Evolutionary conservation across 2,329 filamentous ascomycete species (phyloP), one percentile per base, ranked within the genome.

Genomic region (Pseudogymnoascus sp.): DNA sequence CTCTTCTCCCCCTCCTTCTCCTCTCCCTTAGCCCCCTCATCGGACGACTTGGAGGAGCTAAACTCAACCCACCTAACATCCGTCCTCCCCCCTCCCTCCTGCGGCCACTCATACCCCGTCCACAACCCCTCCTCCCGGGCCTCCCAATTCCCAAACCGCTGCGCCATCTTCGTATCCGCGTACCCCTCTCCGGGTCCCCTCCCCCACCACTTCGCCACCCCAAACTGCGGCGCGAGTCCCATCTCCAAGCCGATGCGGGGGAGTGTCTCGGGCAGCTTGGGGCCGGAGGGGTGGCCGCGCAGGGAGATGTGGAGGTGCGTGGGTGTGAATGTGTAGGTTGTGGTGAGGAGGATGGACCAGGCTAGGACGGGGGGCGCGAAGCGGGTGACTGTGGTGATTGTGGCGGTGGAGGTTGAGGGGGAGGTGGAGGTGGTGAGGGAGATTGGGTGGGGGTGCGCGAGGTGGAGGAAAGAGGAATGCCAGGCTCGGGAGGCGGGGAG

Each of bases 141-240:
- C 4, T 58, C 31, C 74, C 79, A 85, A 55, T 79, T 80, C 6
- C 83, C 86, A 3, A 88, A 73, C 0, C 74, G 72, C 69, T 89
- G 85, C 4, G 82, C 80, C 11, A 78, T 70, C 71, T 88, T 88
- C 75, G 81, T 86, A 74, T 91, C 88, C 12, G 76, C 74, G 75
- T 90, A 91, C 11, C 79, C 82, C 71, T 89, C 86, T 2, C 83
- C 83, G 0, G 85, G 84, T 0, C 88, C 88, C 4, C 84, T 81
- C 3, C 87, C 87, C 68, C 85, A 89, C 87, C 87, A 91, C 14
- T 75, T 72, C 0, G 77, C 79, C 3, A 69, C 67, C 4, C 73
- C 69, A 29, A 78, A 72, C n/a, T 66, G 74, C 58, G 58, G 72
- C 58, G 6, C 75, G 66, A 75, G 77, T 8, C 73, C 79, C 66